Base-by-base conservation (phyloP, 164 flowering plant genomes). In the Tetrastigma voinierianum region DNA sequence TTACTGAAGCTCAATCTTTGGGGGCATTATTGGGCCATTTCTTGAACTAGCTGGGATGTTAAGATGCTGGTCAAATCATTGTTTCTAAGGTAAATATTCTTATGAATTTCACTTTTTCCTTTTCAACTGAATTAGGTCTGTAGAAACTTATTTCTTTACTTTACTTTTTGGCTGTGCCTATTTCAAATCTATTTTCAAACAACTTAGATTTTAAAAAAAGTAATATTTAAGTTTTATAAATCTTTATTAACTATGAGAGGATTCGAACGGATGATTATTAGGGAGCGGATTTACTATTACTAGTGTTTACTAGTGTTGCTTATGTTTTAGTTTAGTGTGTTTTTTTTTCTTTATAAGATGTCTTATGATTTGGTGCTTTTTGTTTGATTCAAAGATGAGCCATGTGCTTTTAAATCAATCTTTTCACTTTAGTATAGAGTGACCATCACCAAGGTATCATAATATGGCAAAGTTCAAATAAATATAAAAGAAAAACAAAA, bases 1-100 rank as follows among this genome's bases (percentile, higher is more conserved):
- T 88, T n/a, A 23, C 76, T 64, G 83, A 91, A 24, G 97, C 91
- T 51, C 70, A 82, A 17, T 23, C 59, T 84, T 91, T 68, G 98
- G 98, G 72, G 97, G 98, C 59, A 80, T 67, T 57, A 87, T 16
- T 94, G 97, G 98, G 80, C 93, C 49, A 87, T 91, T 13, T 67
- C 86, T 2, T 95, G 91, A 75, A 91, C 91, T 76, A 90, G 97
- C 71, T 90, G 98, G 98, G 98, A 91, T 64, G 90, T 91, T 49
- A 94, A 94, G 66, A 81, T 25, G 96, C 97, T 56, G 98, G 96
- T 43, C 98, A 94, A 80, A 65, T 90, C 73, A 67, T 91, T 43
- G 90, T 90, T 15, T 72, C 97, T 2, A 72, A 80, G 95, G 98
- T 91, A 87, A 73, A 51, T 47, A 46, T 40, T 21, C 45, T 57